Base-by-base conservation (phyloP, 805 yeast genomes). In the Wickerhamomyces sydowiorum region DNA sequence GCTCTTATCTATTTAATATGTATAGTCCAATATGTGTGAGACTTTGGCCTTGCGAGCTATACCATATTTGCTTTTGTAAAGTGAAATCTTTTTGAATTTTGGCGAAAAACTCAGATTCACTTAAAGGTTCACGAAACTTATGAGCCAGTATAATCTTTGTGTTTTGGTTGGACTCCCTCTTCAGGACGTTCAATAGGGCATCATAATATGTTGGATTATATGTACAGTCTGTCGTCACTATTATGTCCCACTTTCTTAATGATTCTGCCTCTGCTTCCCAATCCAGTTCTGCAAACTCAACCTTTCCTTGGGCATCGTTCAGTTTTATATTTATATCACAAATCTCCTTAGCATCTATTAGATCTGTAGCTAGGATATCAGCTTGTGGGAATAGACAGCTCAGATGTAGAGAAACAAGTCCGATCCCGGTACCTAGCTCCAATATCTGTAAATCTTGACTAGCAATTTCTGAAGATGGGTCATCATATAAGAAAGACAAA, bases 351-450 rank as follows among this genome's bases (percentile, higher is more conserved):
- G 73, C 72, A 23, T 67, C 72, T 2, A 48, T 53, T 3, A 69
- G 49, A 43, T 69, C 74, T 0, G 73, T 65, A 2, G 66, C 61
- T 5, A 52, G 30, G 1, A 63, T 48, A 3, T 25, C 23, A 12
- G 58, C 37, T 7, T 47, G 37, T 2, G 47, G 31, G 13, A 57
- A 47, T 3, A 53, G 14, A 20, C 52, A 55, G 18, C 54, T 49
- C 20, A 69, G 31, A 7, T 58, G 54, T 5, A 66, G 39, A 3
- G 71, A 65, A 0, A 64, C 65, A 0, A 67, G 47, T 1, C 74
- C 74, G 37, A 71, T 66, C 1, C 74, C 74, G 4, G 73, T 60
- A 1, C 74, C 74, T 2, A 69, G 53, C 43, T 69, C 74, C 12
- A 69, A 40, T 3, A 68, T 52, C 2, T 51, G 50, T 5, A 47